Evolutionary conservation across 1,284 basidiomycete genomes (phyloP), one percentile per base, ranked within the genome.

Genomic region (Trichosporon coremiiforme): DNA sequence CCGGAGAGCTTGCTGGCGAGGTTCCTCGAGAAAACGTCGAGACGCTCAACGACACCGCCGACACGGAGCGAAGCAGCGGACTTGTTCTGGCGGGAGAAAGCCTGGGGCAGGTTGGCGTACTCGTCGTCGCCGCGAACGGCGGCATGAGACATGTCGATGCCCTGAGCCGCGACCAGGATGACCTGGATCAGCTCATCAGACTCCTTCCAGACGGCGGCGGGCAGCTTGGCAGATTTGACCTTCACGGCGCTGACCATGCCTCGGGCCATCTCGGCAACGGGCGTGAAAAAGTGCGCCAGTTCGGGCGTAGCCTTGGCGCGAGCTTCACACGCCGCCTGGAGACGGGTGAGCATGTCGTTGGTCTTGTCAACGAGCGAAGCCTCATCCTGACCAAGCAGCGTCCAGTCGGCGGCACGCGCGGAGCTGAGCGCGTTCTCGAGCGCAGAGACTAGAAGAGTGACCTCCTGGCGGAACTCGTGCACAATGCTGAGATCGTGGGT

Each of bases 131-230:
- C 76, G 50, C 62, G 35, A n/a, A 64, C 67, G 31, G 62, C 66
- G 17, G 64, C 55, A 2, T 22, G 13, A 1, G 68, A 64, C 65
- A 17, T 72, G 50, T 89, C 82, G 75, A 92, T 79, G 20, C 85
- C 83, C 76, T 93, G 91, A 25, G 90, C 86, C 33, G 86, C 85
- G 55, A 91, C 82, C 38, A 93, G 86, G 60, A 92, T 83, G 1
- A 85, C 79, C 74, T 90, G 88, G 76, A 94, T 87, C 71, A 91
- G 73, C 53, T 77, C 78, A 69, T 83, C 81, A 67, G 81, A 82
- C 57, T 75, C 66, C 15, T 66, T 41, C 78, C 82, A 83, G 0
- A 80, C 64, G 2, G 68, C 60, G 29, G 69, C 68, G 1, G 68
- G 55, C 0, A 75, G 65, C 36, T 35, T 36, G 22, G 64, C 57